Base-by-base conservation (phyloP, 306 rosid genomes). In the Erythrophleum fordii region DNA sequence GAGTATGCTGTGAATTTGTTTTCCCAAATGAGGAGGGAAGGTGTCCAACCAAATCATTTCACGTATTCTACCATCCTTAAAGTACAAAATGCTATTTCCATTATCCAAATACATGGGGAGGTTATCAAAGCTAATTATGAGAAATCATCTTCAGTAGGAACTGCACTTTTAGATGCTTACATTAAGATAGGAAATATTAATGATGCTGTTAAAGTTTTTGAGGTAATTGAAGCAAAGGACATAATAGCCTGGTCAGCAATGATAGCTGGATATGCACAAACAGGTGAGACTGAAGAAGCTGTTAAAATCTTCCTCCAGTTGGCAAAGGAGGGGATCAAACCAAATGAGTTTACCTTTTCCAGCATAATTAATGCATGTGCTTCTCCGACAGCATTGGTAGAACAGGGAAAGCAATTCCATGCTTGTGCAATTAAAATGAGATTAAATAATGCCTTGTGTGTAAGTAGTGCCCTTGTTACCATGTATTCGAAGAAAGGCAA, bases 401-500 rank as follows among this genome's bases (percentile, higher is more conserved):
- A 95, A 87, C 95, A 92, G 69, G 98, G 98, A 46, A 95, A 87
- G 72, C 99, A 93, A 75, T 87, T 90, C 65, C 99, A 93, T 78
- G 90, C 92, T 23, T 85, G 64, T 75, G 89, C 97, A 74, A 82
- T 92, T 83, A 95, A 95, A 86, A 77, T 83, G 69, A 82, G 88
- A 84, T 77, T 84, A 37, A 75, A 83, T 73, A 87, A 90, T 67
- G 90, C 93, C 53, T 53, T 95, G 52, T 95, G 95, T 75, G 93
- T 95, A 56, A 90, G 95, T 41, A 95, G 97, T 87, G 91, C 99
- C 72, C 93, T 95, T 80, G 91, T 93, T 71, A 95, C 97, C 75
- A 90, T 93, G 99, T 93, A 95, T 85, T 92, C 99, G 49, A 95
- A 93, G 89, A 87, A 86, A 85, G 97, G 99, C 78, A 87, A 87